Base-by-base conservation (phyloP, 495 filamentous ascomycete genomes). In the Schizothecium vesticola region DNA sequence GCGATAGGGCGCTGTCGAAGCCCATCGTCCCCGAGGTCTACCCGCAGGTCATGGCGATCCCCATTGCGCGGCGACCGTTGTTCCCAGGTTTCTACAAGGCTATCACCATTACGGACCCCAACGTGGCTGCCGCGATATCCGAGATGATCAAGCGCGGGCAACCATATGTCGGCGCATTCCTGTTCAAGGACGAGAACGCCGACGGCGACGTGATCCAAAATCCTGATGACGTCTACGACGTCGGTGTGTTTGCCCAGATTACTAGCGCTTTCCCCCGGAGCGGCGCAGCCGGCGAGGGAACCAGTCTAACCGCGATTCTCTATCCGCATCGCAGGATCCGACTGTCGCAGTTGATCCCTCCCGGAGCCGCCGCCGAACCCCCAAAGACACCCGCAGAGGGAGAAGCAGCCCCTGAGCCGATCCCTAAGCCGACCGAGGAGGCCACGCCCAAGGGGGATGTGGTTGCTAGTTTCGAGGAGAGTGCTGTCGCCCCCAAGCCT, bases 11-110 rank as follows among this genome's bases (percentile, higher is more conserved):
- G 23, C 79, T 98, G 59, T 87, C 92, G 74, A 98, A 97, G 79
- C 90, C 93, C 3, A 84, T 88, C 0, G 89, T 97, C 6, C 96
- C 96, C 23, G 96, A 97, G 61, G 89, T 97, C 51, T 99, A 99
- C 77, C 95, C 96, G 23, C 94, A 98, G 75, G 93, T 99, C 61
- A 93, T 99, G 90, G 96, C 96, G 1, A 94, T 99, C 65, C 95
- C 96, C n/a, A 97, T 99, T 72, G 90, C 92, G 6, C 94, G 95
- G 80, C 87, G 96, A 59, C 96, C 95, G 25, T 80, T 99, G 2
- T 99, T 97, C 79, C 96, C 96, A 0, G 96, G 96, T 0, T 99
- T 97, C 80, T 99, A 99, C 81, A 99, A 99, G 77, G 94, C 96
- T 3, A 91, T 99, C 68, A 98, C 95, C 5, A 93, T 99, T 64